Conservation (phyloP, 768 basidiomycete genomes). For the Naganishia kalamii region DNA sequence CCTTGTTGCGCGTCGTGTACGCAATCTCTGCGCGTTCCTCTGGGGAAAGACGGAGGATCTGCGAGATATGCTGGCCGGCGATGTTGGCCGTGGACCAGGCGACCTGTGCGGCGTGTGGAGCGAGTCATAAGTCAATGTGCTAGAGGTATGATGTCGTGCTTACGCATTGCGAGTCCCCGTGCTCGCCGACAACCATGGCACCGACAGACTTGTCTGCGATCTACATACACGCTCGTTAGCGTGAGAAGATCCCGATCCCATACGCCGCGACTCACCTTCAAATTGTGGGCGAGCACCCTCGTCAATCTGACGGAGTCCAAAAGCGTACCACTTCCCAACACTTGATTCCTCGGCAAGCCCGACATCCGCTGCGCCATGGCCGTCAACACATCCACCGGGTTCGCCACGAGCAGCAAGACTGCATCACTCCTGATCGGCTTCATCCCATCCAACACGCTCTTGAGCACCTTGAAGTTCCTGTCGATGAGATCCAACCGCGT, state of each 20-base stretch:
- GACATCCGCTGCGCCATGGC: slow-evolving; percentile 20
- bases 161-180: slow-evolving; percentile 20
- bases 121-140: not conserved
- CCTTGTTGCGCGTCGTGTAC: slow-evolving; percentile 10
- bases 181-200: slow-evolving; percentile 14
- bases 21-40: not conserved
- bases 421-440: slow-evolving; percentile 17
- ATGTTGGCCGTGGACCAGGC: slow-evolving; percentile 15
- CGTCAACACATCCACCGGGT: slow-evolving; percentile 20
- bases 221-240: not conserved
- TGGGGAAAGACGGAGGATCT: slow-evolving; percentile 4
- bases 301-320: slow-evolving; percentile 19
- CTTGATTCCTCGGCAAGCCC: slow-evolving; percentile 12
- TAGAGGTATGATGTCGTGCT: not conserved
- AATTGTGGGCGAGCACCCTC: slow-evolving; percentile 8
- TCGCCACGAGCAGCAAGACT: slow-evolving; percentile 15
- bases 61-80: slow-evolving; percentile 10
- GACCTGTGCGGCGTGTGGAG: not conserved
- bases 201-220: slow-evolving; percentile 11
- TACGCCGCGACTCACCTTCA: slow-evolving; percentile 1
- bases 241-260: not conserved
- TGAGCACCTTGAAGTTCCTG: slow-evolving; percentile 20
- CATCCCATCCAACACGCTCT: slow-evolving; percentile 19
- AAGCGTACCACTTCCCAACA: slow-evolving; percentile 12
- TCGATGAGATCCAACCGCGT: slow-evolving; percentile 17